Base-by-base conservation (phyloP, 306 rosid species). In the Mimosa bimucronata region DNA sequence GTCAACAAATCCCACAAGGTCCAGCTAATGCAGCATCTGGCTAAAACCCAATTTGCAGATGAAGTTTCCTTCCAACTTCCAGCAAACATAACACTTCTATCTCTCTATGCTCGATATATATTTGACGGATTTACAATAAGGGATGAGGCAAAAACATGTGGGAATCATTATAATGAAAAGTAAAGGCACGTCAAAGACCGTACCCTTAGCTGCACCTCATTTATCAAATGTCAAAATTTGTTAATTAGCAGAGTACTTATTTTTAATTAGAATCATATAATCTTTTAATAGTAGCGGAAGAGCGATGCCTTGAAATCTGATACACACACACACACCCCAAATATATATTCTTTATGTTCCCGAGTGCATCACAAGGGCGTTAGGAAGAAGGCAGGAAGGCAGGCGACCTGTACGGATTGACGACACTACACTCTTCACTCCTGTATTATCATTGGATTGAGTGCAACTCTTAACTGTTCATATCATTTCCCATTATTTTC, bases 11-110 rank as follows among this genome's bases (percentile, higher is more conserved):
- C 74, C 38, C 77, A 66, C 74, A 77, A 80, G 76, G 44, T 78
- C 79, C 80, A 75, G 72, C 84, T 80, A 85, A 82, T 82, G 72
- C 46, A 41, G 76, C 66, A 62, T 52, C 62, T 71, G 64, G 75
- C 70, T 69, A 45, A n/a, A 71, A 46, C 65, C 72, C 78, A 12
- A 57, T 81, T 52, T 31, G 40, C 26, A 31, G 48, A 83, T 75
- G 93, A 88, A 90, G 83, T 82, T 91, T 88, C 94, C 88, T 83
- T 38, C 34, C 58, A 75, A 44, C 84, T 86, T 86, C 89, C 90
- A 64, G 28, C 66, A 77, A 85, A 48, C 52, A 80, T 34, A 69
- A 60, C 58, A 76, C 68, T 70, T 3, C 66, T 76, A 81, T 71
- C 2, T 28, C 75, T 83, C 85, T 26, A 79, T 77, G 38, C 4